Base-by-base conservation (phyloP, 805 yeast species). In the Lachancea nothofagi region DNA sequence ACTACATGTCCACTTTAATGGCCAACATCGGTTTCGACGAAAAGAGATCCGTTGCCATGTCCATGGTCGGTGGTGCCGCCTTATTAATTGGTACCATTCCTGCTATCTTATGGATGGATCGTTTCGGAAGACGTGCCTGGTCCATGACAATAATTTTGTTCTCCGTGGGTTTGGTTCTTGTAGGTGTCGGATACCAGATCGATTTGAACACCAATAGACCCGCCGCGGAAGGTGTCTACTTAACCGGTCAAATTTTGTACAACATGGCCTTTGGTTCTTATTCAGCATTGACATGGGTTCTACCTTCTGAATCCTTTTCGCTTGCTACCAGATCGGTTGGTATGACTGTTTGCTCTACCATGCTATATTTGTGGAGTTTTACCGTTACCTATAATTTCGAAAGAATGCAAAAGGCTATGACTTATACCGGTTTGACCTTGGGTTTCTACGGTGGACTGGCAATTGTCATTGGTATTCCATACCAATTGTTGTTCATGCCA, bases 401-500 rank as follows among this genome's bases (percentile, higher is more conserved):
- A 31, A 53, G 59, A 19, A 78, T 79, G 84, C 65, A 72, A 48
- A 50, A 54, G 1, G 75, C 77, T 3, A 67, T 79, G 69, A 75
- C 83, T 3, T 66, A 71, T 51, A 75, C 81, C 9, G 84, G 86
- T 21, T 66, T 79, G 47, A 70, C 78, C 5, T 59, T 78, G 34
- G 84, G 84, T 0, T 79, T 79, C 69, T 79, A 75, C 51, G 84
- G 83, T 36, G 83, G 83, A 33, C 70, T 79, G 51, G 81, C 82
- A 1, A 25, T 48, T 18, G 70, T 74, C 41, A 41, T 78, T 21
- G 83, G 81, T 39, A 61, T 72, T 49, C 50, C 74, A 38, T 74
- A 74, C 57, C 79, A 74, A 57, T 46, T 66, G 43, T 54, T 77
- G 45, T 74, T 77, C 61, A 77, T 78, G 74, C 84, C 82, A 27